phyloP scores from a whole-genome alignment of 108 stramenopile species.

The Chaetoceros tenuissimus region DNA sequence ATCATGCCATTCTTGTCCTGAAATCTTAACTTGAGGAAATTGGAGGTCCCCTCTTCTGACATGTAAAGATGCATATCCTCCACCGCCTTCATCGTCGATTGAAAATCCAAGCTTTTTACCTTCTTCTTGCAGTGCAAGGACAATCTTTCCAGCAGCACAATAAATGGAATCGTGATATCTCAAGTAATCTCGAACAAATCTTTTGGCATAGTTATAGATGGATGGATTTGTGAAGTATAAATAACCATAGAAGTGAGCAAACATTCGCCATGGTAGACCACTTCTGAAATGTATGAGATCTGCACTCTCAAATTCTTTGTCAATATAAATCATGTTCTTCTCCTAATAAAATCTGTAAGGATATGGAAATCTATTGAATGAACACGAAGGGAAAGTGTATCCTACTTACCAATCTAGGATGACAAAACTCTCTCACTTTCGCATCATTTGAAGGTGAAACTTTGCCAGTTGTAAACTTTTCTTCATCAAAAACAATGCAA shows the following conservation, averaged over 20 bases:
- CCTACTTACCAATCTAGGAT: slow-evolving; percentile 11
- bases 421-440: slow-evolving; percentile 19
- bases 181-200: slow-evolving; percentile 81
- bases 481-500: slow-evolving; percentile 64
- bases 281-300: slow-evolving; percentile 62
- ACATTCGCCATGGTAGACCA: slow-evolving; percentile 47
- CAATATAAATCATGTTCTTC: slow-evolving; percentile 16
- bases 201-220: slow-evolving; percentile 62
- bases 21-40: slow-evolving; percentile 65
- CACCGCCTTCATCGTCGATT: slow-evolving; percentile 52
- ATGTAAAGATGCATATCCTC: slow-evolving; percentile 71
- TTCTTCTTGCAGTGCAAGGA: slow-evolving; percentile 58
- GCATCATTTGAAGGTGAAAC: slow-evolving; percentile 2
- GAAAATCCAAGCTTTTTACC: slow-evolving; percentile 31
- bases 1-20: slow-evolving; percentile 66
- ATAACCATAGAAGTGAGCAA: slow-evolving; percentile 79
- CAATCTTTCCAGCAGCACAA: slow-evolving; percentile 78
- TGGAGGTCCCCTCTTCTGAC: slow-evolving; percentile 84
- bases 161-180: slow-evolving; percentile 73
- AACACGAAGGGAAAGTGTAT: too few species aligned
- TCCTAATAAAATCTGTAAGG: slow-evolving; percentile 11
- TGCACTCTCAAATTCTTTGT: slow-evolving; percentile 31
- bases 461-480: slow-evolving; percentile 19
- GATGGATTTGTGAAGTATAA: slow-evolving; percentile 61
- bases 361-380: too few species aligned